These are phyloP conservation scores for Piloderma croceum DNA, from an alignment of 768 basidiomycete species.

Conservation along the genomic window DNA sequence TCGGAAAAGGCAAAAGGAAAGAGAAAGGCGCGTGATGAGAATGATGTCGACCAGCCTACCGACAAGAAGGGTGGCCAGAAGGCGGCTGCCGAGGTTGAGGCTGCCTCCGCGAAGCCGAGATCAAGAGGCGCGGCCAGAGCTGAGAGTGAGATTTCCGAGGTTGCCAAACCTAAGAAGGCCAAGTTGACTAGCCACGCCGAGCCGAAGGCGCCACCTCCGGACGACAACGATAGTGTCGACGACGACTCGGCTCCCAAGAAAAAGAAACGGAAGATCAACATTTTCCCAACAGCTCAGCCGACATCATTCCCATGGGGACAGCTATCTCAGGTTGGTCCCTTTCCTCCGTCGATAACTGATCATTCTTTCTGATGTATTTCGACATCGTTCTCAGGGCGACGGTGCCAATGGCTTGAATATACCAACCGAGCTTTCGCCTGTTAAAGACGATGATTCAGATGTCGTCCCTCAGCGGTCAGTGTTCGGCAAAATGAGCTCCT, in stretches of 20 bases:
- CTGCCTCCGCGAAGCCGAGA: constrained; percentile 8
- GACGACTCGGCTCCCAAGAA: constrained; percentile 41
- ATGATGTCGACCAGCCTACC: constrained; percentile 4
- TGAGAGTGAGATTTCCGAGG: constrained; percentile 1
- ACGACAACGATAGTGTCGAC: constrained; percentile 18
- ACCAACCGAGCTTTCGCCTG: constrained; percentile 61
- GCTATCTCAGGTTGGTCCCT: constrained; percentile 30
- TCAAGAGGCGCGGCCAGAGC: constrained; percentile 14
- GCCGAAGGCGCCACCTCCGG: constrained; percentile 9
- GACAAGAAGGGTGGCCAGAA: not conserved
- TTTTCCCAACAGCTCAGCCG: constrained; percentile 44
- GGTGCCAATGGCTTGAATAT: constrained; percentile 48
- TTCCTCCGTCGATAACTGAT: constrained; percentile 1
- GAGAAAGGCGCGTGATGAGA: constrained; percentile 27
- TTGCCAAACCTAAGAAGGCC: constrained; percentile 7
- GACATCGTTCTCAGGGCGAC: constrained; percentile 18
- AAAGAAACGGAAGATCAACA: constrained; percentile 66
- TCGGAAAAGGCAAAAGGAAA: constrained; percentile 20
- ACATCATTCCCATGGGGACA: constrained; percentile 42
- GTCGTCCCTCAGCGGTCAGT: constrained; percentile 45
- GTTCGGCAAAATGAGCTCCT: constrained; percentile 1
- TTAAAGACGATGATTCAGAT: constrained; percentile 53
- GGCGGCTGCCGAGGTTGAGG: constrained; percentile 17
- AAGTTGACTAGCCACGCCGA: constrained; percentile 3
- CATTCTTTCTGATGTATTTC: constrained; percentile 1